Conservation (phyloP, 441 rosid genomes). For the Flueggea neowawraea region DNA sequence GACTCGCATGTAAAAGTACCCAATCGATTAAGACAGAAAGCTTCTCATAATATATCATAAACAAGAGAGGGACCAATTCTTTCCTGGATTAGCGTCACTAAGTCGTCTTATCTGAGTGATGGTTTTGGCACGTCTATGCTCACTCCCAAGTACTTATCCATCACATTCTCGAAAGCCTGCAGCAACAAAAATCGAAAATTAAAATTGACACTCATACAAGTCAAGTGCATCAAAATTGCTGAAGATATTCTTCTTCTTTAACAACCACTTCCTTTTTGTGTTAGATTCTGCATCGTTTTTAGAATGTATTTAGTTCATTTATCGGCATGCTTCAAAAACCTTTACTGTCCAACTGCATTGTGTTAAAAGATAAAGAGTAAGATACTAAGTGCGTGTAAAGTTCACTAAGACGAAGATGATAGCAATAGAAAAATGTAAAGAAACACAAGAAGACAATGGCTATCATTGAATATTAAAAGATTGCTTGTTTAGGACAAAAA, state of each 20-base stretch:
- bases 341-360: constrained; percentile 16
- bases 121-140: constrained; percentile 28
- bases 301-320: constrained; percentile 10
- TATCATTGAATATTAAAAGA: constrained; percentile 23
- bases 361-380: constrained; percentile 17
- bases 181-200: constrained; percentile 11
- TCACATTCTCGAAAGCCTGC: constrained; percentile 73
- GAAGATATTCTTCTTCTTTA: constrained; percentile 10
- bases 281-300: constrained; percentile 7
- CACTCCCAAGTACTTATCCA: constrained; percentile 62
- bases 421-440: constrained; percentile 17
- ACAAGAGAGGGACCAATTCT: constrained; percentile 23
- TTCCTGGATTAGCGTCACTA: constrained; percentile 21
- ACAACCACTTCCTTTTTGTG: constrained; percentile 13
- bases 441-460: constrained; percentile 26
- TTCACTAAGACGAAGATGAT: constrained; percentile 9
- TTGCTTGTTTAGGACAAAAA: constrained; percentile 8
- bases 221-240: constrained; percentile 15
- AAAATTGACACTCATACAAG: constrained; percentile 9
- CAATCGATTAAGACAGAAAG: constrained; percentile 36
- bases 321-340: constrained; percentile 15
- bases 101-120: constrained; percentile 18
- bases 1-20: constrained; percentile 34
- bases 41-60: constrained; percentile 26
- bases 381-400: constrained; percentile 18